A percentile compares a stretch with the other conserved stretches of the same genome.
Conservation (phyloP, 2,329 filamentous ascomycete genomes). For the Malbranchea cinnamomea region DNA sequence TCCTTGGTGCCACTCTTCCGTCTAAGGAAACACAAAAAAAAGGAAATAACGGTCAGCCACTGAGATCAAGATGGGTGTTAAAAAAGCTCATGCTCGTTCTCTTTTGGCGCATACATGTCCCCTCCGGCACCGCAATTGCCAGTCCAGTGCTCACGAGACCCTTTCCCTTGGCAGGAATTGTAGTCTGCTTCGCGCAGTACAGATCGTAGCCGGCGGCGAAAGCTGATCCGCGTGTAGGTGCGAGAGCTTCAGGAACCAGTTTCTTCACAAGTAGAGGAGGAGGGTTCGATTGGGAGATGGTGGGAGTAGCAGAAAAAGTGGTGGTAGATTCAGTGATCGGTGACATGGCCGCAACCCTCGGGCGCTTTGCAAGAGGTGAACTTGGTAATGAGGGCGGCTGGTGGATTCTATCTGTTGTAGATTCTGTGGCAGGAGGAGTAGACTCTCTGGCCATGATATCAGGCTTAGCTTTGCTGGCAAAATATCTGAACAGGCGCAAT, state of each 20-base stretch:
- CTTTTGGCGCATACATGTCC: slow-evolving; percentile 54
- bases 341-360: slow-evolving; percentile 39
- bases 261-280: slow-evolving; percentile 77
- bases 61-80: neutral
- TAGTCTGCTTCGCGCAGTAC: slow-evolving; percentile 59
- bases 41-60: neutral
- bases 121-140: slow-evolving; percentile 74
- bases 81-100: slow-evolving; percentile 9
- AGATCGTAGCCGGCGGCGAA: slow-evolving; percentile 91
- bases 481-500: too few relatives aligned
- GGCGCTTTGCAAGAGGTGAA: slow-evolving; percentile 66
- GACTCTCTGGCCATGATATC: slow-evolving; percentile 30
- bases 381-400: slow-evolving; percentile 45
- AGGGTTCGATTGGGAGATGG: slow-evolving; percentile 23
- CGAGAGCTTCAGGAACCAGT: slow-evolving; percentile 59
- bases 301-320: slow-evolving; percentile 19
- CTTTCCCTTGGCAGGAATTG: slow-evolving; percentile 69
- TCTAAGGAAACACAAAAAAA: slow-evolving; percentile 36
- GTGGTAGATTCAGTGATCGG: slow-evolving; percentile 13
- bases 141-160: slow-evolving; percentile 82
- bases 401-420: slow-evolving; percentile 18
- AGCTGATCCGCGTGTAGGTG: slow-evolving; percentile 76
- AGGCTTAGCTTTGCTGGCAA: too few relatives aligned
- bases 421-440: slow-evolving; percentile 22
- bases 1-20: slow-evolving; percentile 77